These are phyloP conservation scores for Trichoderma brevicompactum DNA, from an alignment of 2,329 filamentous ascomycete species.

Conservation along the genomic window DNA sequence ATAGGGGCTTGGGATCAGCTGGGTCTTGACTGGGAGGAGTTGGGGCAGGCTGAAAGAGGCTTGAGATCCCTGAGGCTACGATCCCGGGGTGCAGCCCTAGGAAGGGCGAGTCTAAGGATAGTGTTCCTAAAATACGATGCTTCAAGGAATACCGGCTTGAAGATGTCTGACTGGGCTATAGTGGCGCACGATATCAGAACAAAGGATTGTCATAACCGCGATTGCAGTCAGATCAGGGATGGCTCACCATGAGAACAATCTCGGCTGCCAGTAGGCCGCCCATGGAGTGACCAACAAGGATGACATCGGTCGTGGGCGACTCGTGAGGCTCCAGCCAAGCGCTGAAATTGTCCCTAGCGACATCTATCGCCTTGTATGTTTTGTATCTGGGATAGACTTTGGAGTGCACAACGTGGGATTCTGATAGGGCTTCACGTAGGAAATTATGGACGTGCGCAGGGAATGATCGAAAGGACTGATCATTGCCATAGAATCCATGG, in stretches of 20 bases:
- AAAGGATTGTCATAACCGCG: not conserved
- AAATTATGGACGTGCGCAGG: conserved; percentile 84
- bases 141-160: conserved; percentile 55
- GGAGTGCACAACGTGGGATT: conserved; percentile 80
- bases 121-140: conserved; percentile 77
- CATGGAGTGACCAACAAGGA: conserved; percentile 88
- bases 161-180: conserved; percentile 43
- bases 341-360: conserved; percentile 83
- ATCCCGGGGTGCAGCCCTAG: conserved; percentile 89
- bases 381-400: conserved; percentile 85
- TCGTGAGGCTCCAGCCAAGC: conserved; percentile 81
- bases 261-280: conserved; percentile 84
- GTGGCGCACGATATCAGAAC: conserved; percentile 14
- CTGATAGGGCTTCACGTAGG: conserved; percentile 66
- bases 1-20: conserved; percentile 23
- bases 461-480: conserved; percentile 85
- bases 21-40: conserved; percentile 32
- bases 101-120: conserved; percentile 86
- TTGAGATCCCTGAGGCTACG: conserved; percentile 77
- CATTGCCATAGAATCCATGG: conserved; percentile 88
- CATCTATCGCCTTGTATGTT: conserved; percentile 70
- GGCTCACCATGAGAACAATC: conserved; percentile 65
- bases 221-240: not conserved
- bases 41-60: conserved; percentile 66
- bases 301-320: conserved; percentile 71